Evolutionary conservation across 192 early-diverging fungal genomes (phyloP).

Genomic region (Coemansia sp.): DNA sequence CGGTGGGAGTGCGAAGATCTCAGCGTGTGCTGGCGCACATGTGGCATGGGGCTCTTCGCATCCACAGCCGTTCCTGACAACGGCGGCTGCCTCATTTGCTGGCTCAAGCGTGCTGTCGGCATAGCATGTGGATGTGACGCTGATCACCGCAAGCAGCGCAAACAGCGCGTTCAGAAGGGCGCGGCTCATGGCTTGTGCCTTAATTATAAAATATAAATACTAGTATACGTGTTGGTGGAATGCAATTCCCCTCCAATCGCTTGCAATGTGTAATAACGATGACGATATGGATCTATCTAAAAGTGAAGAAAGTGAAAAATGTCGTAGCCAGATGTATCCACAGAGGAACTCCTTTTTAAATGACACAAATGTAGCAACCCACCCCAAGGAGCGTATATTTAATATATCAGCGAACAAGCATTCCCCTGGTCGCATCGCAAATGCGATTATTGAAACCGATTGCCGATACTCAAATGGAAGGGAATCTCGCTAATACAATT

Average conservation of each 20-base stretch:
- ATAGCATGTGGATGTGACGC: constrained; percentile 11
- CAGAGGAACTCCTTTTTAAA: not conserved
- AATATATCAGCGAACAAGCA: not conserved
- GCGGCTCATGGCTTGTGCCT: constrained; percentile 38
- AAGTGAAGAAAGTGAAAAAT: no score
- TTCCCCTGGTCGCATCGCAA: not conserved
- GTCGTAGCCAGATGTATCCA: not conserved
- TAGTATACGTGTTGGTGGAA: not conserved
- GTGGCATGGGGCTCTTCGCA: constrained; percentile 12
- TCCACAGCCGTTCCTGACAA: constrained; percentile 8
- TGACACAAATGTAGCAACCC: not conserved
- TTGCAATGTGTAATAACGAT: not conserved
- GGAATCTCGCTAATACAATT: not conserved
- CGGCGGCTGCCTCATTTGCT: constrained; percentile 25
- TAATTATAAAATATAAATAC: no score
- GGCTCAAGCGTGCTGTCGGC: constrained; percentile 10
- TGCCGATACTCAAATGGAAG: not conserved
- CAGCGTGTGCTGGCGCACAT: constrained; percentile 13
- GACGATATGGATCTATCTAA: no score
- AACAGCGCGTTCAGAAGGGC: constrained; percentile 22
- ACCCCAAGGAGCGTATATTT: not conserved
- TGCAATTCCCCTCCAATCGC: not conserved
- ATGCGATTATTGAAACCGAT: not conserved
- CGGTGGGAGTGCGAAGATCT: constrained; percentile 38
- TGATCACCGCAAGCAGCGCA: constrained; percentile 16